phyloP scores from a whole-genome alignment of 78 protist genomes.

The Speleostelium caveatum region DNA sequence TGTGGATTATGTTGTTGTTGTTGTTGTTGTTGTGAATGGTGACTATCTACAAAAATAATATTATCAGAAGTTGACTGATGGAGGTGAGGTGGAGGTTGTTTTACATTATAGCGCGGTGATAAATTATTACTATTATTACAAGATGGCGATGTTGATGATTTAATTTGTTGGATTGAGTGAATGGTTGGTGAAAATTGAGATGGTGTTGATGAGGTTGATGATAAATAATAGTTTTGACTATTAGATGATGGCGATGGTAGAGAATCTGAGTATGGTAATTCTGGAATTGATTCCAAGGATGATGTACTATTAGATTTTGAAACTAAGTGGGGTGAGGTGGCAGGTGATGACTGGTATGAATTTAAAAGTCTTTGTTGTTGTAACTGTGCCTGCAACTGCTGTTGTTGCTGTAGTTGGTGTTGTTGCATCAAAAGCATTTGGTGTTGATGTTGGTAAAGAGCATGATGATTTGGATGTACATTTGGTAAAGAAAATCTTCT shows the following conservation, averaged over 20 bases:
- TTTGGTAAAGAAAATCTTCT: conserved; percentile 29
- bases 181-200: not conserved
- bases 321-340: not conserved
- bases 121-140: too few species aligned
- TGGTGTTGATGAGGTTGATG: not conserved
- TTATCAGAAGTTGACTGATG: too few species aligned
- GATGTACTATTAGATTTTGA: not conserved
- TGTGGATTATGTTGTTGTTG: not conserved
- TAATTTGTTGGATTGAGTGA: not conserved
- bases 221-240: not conserved
- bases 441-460: conserved; percentile 18
- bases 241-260: not conserved
- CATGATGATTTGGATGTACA: conserved; percentile 4
- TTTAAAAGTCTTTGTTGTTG: not conserved
- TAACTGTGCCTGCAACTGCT: not conserved
- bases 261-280: not conserved
- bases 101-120: not conserved
- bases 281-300: not conserved
- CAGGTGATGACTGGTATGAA: not conserved
- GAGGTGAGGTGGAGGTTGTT: too few species aligned
- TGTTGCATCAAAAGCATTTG: not conserved
- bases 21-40: not conserved
- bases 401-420: not conserved
- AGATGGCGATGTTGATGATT: not conserved
- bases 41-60: too few species aligned